Percentiles rank a stretch among this genome's conserved stretches.
Conservation (phyloP, 208 protist species). For the Acanthamoeba divionensis region DNA sequence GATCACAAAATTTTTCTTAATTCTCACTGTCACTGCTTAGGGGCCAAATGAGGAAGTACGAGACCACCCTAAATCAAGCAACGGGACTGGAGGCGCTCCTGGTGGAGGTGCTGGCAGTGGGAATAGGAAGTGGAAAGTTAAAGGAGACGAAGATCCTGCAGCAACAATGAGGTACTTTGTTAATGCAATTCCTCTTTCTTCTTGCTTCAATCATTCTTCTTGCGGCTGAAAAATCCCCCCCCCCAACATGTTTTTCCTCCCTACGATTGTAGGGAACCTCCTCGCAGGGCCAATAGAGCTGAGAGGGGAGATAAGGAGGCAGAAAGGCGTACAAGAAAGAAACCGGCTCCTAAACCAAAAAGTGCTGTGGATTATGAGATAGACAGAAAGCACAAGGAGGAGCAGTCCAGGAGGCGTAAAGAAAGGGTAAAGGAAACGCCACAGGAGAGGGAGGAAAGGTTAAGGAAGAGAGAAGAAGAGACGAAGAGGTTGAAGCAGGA, state of each 20-base stretch:
- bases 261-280: not conserved
- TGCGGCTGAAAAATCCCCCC: no score
- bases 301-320: not conserved
- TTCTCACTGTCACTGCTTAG: no score
- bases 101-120: not conserved
- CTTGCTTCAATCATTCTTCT: no score
- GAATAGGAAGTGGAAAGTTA: not conserved
- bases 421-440: not conserved
- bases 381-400: not conserved
- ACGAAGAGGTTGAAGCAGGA: not conserved
- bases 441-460: not conserved
- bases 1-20: no score
- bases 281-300: not conserved
- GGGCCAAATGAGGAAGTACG: not conserved
- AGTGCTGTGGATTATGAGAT: not conserved
- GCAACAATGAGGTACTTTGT: not conserved
- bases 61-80: not conserved
- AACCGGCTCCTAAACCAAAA: not conserved
- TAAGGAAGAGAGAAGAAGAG: not conserved
- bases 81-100: not conserved
- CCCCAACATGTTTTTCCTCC: no score
- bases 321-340: not conserved
- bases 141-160: not conserved
- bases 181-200: no score
- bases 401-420: conserved; percentile 18